Evolutionary conservation across 2,329 filamentous ascomycete genomes (phyloP).

Genomic region (Colletotrichum incanum): DNA sequence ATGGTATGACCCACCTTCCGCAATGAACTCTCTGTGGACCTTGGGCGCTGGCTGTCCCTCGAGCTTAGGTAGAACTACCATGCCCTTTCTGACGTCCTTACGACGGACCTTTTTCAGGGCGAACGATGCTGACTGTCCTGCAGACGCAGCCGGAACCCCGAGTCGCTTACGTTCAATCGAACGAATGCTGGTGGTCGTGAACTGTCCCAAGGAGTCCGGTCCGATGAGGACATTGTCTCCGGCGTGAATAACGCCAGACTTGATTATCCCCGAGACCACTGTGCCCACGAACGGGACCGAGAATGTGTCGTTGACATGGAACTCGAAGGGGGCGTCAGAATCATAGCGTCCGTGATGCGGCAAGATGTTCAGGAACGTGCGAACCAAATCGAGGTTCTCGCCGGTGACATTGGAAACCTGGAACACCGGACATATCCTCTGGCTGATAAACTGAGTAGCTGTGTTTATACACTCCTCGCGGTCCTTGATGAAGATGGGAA

Average conservation of each 20-base stretch:
- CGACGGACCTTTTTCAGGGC: constrained; percentile 89
- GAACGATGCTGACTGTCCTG: constrained; percentile 94
- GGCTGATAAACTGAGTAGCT: constrained; percentile 94
- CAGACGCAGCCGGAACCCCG: constrained; percentile 86
- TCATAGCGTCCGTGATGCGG: constrained; percentile 96
- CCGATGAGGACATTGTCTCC: constrained; percentile 93
- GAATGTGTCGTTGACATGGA: constrained; percentile 97
- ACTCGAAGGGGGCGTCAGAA: constrained; percentile 89
- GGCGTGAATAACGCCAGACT: constrained; percentile 87
- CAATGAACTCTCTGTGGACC: constrained; percentile 83
- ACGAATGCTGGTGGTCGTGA: constrained; percentile 87
- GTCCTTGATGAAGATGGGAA: constrained; percentile 94
- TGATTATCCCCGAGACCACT: constrained; percentile 94
- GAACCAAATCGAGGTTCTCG: constrained; percentile 89
- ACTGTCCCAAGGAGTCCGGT: constrained; percentile 91
- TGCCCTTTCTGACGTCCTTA: constrained; percentile 96
- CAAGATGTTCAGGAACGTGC: constrained; percentile 94
- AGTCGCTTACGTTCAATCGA: constrained; percentile 97
- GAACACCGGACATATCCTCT: constrained; percentile 96
- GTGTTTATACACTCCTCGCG: constrained; percentile 95
- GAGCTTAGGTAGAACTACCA: constrained; percentile 92
- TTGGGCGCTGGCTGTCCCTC: constrained; percentile 80
- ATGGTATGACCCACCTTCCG: constrained; percentile 71
- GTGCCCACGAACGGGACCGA: constrained; percentile 98
- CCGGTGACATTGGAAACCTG: constrained; percentile 99